A percentile compares a stretch with the other conserved stretches of the same genome.
These are phyloP conservation scores for Claviceps humidiphila DNA, from an alignment of 2,329 filamentous ascomycete species.

Conservation along the genomic window DNA sequence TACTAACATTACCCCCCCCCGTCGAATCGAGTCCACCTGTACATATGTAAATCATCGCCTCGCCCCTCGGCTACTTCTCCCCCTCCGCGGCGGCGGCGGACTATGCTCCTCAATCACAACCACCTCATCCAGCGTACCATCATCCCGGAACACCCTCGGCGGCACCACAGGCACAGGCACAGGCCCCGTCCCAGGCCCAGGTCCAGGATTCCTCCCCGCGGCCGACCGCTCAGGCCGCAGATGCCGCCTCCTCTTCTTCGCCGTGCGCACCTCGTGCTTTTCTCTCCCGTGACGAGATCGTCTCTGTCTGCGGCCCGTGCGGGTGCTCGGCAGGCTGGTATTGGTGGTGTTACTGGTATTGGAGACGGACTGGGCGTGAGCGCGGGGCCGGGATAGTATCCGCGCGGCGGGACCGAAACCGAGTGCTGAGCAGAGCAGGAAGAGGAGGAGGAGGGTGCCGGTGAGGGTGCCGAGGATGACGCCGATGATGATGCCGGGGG, in stretches of 20 bases:
- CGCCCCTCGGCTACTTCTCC: conserved; percentile 10
- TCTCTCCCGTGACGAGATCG: conserved; percentile 11
- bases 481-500: conserved; percentile 29
- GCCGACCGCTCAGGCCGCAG: conserved; percentile 5
- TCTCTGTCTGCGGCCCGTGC: conserved; percentile 4
- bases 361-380: not conserved
- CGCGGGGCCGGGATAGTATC: not conserved
- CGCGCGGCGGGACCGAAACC: conserved; percentile 24
- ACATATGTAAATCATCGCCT: not conserved
- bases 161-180: not conserved
- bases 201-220: no score
- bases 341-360: not conserved
- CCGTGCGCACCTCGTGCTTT: conserved; percentile 17
- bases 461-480: conserved; percentile 32
- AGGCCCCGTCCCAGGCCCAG: no score
- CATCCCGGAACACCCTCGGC: conserved; percentile 16
- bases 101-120: conserved; percentile 23
- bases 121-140: conserved; percentile 22
- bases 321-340: conserved; percentile 9
- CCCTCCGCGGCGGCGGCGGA: conserved; percentile 13
- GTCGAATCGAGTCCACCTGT: no score
- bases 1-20: no score
- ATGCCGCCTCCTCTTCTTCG: conserved; percentile 10
- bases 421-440: conserved; percentile 36
- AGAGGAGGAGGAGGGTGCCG: conserved; percentile 39